A percentile compares a stretch with the other conserved stretches of the same genome.
Conservation (phyloP, 176 grass and related monocot genomes). For the Zea luxurians region DNA sequence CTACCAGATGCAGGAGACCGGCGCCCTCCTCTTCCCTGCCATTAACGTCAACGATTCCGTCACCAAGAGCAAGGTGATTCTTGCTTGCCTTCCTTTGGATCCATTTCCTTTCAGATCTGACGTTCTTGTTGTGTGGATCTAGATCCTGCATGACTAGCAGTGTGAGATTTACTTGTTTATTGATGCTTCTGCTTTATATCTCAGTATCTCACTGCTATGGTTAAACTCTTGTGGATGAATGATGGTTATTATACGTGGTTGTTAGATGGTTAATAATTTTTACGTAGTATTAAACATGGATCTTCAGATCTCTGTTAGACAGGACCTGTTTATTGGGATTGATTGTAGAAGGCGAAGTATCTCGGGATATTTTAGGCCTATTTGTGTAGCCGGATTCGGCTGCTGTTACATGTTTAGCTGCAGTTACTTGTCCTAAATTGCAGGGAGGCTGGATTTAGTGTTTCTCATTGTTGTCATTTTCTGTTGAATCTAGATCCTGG, state of each 20-base stretch:
- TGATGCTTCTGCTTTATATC: background rate
- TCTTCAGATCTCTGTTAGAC: background rate
- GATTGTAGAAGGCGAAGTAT: background rate
- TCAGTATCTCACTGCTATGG: conserved; percentile 11
- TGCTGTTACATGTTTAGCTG: background rate
- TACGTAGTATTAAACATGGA: background rate
- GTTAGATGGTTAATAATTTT: too few species aligned
- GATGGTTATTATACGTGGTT: background rate
- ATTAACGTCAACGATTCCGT: conserved; percentile 97
- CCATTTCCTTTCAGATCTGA: conserved; percentile 32
- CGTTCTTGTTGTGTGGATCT: conserved; percentile 13
- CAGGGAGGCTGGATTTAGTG: background rate
- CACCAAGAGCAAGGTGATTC: conserved; percentile 93
- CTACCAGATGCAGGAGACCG: conserved; percentile 85
- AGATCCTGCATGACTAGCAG: background rate
- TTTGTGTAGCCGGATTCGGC: background rate
- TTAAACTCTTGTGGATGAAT: background rate
- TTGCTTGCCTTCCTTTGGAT: background rate
- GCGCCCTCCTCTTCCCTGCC: conserved; percentile 78
- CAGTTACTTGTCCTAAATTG: background rate
- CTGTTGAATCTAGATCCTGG: background rate
- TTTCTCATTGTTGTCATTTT: background rate
- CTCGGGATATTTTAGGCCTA: background rate
- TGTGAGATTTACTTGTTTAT: conserved; percentile 10
- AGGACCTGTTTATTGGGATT: background rate